phyloP scores from a whole-genome alignment of 2,329 filamentous ascomycete genomes.

The Dichotomopilus funicola region DNA sequence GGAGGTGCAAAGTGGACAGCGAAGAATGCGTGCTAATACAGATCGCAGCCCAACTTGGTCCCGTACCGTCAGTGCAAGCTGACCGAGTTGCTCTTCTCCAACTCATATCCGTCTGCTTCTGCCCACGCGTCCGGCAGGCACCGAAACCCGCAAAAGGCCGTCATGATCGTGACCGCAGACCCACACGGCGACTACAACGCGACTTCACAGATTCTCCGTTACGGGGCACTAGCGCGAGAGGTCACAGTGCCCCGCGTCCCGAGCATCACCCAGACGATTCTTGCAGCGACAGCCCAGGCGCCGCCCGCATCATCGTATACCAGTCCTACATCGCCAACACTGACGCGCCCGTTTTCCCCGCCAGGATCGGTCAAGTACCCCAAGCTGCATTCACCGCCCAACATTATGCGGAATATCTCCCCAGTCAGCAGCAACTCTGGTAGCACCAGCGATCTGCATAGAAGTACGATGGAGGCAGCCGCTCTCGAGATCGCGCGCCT shows the following conservation, averaged over 20 bases:
- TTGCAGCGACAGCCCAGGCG: constrained; percentile 31
- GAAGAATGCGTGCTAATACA: neutral
- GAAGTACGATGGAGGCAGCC: constrained; percentile 74
- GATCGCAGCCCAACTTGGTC: constrained; percentile 60
- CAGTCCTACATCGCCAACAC: constrained; percentile 27
- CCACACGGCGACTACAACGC: constrained; percentile 92
- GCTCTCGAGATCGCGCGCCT: constrained; percentile 77
- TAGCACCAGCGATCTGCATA: constrained; percentile 39
- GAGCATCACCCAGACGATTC: constrained; percentile 68
- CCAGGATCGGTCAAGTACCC: constrained; percentile 23
- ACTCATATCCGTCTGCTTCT: constrained; percentile 65
- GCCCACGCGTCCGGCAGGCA: constrained; percentile 40
- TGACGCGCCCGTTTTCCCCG: constrained; percentile 38
- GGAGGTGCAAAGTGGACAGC: too few species aligned
- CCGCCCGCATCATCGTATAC: constrained; percentile 23
- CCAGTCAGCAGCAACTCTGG: constrained; percentile 25
- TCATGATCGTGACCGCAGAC: constrained; percentile 96
- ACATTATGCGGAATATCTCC: constrained; percentile 33
- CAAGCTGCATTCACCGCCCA: constrained; percentile 17
- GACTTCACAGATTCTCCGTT: constrained; percentile 90
- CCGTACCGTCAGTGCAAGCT: constrained; percentile 80
- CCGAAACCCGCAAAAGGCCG: constrained; percentile 72
- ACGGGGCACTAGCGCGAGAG: constrained; percentile 86
- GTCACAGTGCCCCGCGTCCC: constrained; percentile 87
- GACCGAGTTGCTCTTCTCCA: constrained; percentile 80